Evolutionary conservation across 139 green algal genomes (phyloP).

Genomic region (Picochlorum sp.): DNA sequence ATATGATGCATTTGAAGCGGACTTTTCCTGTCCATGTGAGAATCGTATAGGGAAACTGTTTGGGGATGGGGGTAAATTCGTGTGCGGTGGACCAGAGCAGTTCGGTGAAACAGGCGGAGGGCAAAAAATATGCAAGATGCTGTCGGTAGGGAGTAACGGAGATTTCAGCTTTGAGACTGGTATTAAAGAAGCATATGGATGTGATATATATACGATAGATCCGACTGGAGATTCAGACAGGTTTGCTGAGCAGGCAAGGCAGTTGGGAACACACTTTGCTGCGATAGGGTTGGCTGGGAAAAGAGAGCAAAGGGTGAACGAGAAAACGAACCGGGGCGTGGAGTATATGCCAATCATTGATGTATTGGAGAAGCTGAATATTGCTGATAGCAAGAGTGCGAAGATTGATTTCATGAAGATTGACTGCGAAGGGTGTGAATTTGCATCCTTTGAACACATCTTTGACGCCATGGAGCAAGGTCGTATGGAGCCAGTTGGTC

Average conservation of each 20-base stretch:
- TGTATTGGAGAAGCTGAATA: no score
- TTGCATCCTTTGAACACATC: neutral
- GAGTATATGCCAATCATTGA: no score
- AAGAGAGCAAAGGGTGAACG: no score
- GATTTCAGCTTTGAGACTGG: constrained; percentile 3
- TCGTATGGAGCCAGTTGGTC: no score
- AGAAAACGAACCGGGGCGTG: no score
- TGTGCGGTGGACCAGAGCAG: neutral
- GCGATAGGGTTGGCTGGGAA: neutral
- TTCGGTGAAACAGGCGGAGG: neutral
- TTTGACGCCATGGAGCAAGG: neutral
- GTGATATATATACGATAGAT: constrained; percentile 11
- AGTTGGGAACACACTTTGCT: neutral
- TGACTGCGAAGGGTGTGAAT: no score
- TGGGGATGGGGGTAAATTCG: constrained; percentile 12
- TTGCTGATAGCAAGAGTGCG: no score
- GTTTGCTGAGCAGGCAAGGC: neutral
- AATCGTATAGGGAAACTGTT: neutral
- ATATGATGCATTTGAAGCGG: constrained; percentile 2
- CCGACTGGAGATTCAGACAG: neutral
- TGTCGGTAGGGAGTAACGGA: constrained; percentile 3
- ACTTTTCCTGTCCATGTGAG: neutral
- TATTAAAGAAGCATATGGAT: neutral
- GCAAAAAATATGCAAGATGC: neutral
- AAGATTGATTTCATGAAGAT: no score